phyloP scores from a whole-genome alignment of 352 stramenopile genomes.

The Halophytophthora polymorphica region DNA sequence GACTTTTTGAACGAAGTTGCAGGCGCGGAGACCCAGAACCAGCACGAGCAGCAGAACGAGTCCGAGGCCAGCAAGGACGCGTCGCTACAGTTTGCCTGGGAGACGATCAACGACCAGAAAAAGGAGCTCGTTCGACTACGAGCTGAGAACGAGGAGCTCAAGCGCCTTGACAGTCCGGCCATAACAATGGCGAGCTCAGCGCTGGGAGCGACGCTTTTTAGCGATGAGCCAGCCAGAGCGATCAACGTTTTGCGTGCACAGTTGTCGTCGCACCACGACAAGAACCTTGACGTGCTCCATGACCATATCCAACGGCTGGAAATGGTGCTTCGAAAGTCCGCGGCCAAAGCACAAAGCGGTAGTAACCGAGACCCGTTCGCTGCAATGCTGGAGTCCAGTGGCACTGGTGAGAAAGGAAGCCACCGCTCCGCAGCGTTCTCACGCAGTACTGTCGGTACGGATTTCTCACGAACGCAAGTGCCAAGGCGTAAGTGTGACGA shows the following conservation, averaged over 20 bases:
- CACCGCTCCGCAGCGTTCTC: constrained; percentile 23
- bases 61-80: constrained; percentile 45
- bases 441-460: constrained; percentile 20
- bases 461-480: constrained; percentile 32
- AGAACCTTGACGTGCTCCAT: constrained; percentile 49
- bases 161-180: constrained; percentile 3
- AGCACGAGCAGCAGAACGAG: constrained; percentile 12
- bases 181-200: constrained; percentile 2
- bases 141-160: constrained; percentile 46
- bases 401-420: constrained; percentile 26
- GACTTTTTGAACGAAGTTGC: constrained; percentile 54
- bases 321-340: constrained; percentile 25
- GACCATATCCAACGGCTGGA: constrained; percentile 59
- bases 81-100: constrained; percentile 73
- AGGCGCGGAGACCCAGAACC: constrained; percentile 23
- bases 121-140: constrained; percentile 61
- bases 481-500: constrained; percentile 33
- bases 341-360: constrained; percentile 2
- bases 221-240: constrained; percentile 30
- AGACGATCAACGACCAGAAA: constrained; percentile 74
- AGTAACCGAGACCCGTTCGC: constrained; percentile 27
- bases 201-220: constrained; percentile 19
- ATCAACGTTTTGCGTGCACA: constrained; percentile 54
- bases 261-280: constrained; percentile 50
- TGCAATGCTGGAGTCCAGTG: constrained; percentile 42